These are phyloP conservation scores for Diplodia intermedia DNA, from an alignment of 2,329 filamentous ascomycete species.

Conservation along the genomic window DNA sequence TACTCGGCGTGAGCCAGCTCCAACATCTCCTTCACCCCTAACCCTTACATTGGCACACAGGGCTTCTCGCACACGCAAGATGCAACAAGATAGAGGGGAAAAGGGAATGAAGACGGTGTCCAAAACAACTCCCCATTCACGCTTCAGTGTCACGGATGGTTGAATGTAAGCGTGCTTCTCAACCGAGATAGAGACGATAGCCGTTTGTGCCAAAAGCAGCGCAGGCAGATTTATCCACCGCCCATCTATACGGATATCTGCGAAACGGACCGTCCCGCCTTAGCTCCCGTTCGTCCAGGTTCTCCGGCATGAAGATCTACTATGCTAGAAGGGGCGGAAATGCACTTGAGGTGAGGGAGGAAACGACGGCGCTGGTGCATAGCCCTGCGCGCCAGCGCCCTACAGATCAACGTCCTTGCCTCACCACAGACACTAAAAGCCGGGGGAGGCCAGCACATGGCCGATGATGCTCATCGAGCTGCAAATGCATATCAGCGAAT, in stretches of 20 bases:
- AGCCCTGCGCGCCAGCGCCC: background rate
- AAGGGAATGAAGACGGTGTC: no score
- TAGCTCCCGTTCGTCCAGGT: background rate
- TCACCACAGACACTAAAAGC: background rate
- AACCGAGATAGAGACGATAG: no score
- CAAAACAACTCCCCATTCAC: no score
- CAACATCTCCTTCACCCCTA: no score
- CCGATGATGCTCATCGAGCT: background rate
- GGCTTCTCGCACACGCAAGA: no score
- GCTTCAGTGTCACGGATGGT: no score
- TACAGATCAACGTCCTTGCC: slow-evolving; percentile 14
- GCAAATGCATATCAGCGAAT: background rate
- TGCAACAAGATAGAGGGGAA: no score
- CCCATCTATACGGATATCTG: background rate
- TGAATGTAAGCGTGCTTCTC: no score
- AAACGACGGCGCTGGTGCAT: background rate
- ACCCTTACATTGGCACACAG: no score
- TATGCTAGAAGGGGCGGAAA: background rate
- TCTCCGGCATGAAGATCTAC: background rate
- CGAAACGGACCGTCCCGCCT: slow-evolving; percentile 22
- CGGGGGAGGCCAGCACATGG: background rate
- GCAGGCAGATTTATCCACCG: no score
- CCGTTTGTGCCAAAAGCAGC: no score
- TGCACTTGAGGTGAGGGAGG: slow-evolving; percentile 7
- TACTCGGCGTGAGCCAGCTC: no score